These are phyloP conservation scores for Persicaria tinctoria DNA, from an alignment of 148 eudicot genomes.

Conservation along the genomic window DNA sequence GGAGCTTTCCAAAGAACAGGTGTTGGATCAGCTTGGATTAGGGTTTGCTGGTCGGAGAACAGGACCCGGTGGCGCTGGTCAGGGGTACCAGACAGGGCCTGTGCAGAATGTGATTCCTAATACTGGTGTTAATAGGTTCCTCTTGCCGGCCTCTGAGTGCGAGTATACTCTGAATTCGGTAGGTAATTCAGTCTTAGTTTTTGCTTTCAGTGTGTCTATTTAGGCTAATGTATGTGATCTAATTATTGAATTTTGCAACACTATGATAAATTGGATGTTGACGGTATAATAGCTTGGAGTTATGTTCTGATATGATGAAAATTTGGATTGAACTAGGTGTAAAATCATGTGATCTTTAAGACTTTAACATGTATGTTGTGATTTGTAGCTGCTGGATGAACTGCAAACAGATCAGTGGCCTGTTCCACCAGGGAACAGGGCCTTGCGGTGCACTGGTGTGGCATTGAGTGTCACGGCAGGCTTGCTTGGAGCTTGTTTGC, in stretches of 20 bases:
- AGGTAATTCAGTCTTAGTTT: constrained; percentile 1
- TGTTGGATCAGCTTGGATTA: constrained; percentile 89
- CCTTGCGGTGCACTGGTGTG: constrained; percentile 85
- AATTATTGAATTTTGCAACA: background rate
- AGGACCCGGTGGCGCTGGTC: constrained; percentile 26
- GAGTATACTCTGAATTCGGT: constrained; percentile 78
- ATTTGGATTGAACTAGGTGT: background rate
- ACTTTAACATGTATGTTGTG: background rate
- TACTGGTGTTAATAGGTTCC: constrained; percentile 52
- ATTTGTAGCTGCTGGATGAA: constrained; percentile 71
- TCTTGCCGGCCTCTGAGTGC: constrained; percentile 89
- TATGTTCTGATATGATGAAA: background rate
- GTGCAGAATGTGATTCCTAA: constrained; percentile 33
- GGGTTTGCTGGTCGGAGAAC: constrained; percentile 28
- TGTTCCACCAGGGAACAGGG: constrained; percentile 74
- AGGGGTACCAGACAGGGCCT: constrained; percentile 23
- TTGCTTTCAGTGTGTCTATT: background rate
- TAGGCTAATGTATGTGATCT: background rate
- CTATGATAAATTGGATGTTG: background rate
- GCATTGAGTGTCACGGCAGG: constrained; percentile 90
- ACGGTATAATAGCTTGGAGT: background rate
- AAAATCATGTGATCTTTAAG: no score
- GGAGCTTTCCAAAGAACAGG: constrained; percentile 68
- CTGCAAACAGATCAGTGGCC: constrained; percentile 88
- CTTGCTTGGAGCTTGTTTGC: constrained; percentile 71